Conservation (phyloP, 441 rosid genomes). For the Pelargonium fulgidum region DNA sequence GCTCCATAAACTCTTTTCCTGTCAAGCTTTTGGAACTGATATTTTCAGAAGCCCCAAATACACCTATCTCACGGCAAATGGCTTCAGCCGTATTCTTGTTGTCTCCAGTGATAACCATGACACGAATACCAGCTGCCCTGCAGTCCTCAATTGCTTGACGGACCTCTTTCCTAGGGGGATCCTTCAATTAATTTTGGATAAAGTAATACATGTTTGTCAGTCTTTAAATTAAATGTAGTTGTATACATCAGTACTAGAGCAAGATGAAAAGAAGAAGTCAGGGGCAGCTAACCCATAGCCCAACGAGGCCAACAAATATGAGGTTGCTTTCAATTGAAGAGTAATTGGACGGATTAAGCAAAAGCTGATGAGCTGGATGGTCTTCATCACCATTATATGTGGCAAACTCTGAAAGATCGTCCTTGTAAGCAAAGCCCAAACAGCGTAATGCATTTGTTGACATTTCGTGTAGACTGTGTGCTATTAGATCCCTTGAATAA, state of each 20-base stretch:
- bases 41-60: constrained; percentile 60
- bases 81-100: constrained; percentile 94
- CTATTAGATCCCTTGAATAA: constrained; percentile 25
- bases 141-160: constrained; percentile 89
- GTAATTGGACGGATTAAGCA: constrained; percentile 66
- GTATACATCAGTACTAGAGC: constrained; percentile 5
- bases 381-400: constrained; percentile 38
- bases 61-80: constrained; percentile 91
- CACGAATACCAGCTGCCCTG: constrained; percentile 90
- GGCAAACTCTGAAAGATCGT: constrained; percentile 37
- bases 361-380: constrained; percentile 77
- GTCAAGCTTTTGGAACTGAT: constrained; percentile 69
- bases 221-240: background rate
- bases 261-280: background rate
- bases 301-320: constrained; percentile 72
- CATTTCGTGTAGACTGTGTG: constrained; percentile 31
- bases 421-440: constrained; percentile 44
- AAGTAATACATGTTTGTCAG: constrained; percentile 7
- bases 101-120: constrained; percentile 96
- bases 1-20: constrained; percentile 73
- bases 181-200: constrained; percentile 36
- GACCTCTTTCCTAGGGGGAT: constrained; percentile 96
- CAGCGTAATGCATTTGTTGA: constrained; percentile 36
- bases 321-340: constrained; percentile 76
- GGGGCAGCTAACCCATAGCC: constrained; percentile 57